A percentile compares a stretch with the other conserved stretches of the same genome.
phyloP scores from a whole-genome alignment of 1,284 basidiomycete genomes.

The Malassezia restricta region DNA sequence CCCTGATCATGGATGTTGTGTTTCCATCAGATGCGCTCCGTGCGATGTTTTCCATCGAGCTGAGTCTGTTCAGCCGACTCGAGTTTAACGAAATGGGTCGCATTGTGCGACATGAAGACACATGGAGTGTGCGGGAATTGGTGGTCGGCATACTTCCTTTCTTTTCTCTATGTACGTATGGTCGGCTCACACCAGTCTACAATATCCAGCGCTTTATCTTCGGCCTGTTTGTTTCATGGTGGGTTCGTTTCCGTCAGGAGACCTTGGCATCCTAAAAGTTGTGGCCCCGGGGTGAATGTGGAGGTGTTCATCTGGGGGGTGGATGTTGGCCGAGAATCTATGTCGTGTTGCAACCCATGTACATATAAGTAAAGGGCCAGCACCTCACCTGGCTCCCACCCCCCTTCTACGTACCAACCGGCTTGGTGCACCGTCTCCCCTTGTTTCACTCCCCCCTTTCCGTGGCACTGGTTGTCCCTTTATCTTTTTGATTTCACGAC shows the following conservation, averaged over 20 bases:
- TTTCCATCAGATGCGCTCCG: constrained; percentile 31
- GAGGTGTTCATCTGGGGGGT: not conserved
- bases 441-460: not conserved
- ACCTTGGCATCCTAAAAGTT: not conserved
- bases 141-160: constrained; percentile 43
- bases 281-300: not conserved
- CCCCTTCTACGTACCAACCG: constrained; percentile 10
- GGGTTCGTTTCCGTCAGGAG: not conserved
- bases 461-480: constrained; percentile 3
- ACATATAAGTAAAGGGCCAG: not conserved
- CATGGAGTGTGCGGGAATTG: constrained; percentile 42
- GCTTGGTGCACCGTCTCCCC: constrained; percentile 6
- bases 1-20: constrained; percentile 32
- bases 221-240: constrained; percentile 7
- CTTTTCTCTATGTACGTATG: constrained; percentile 22
- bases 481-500: not conserved
- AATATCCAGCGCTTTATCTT: constrained; percentile 6
- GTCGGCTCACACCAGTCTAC: constrained; percentile 2
- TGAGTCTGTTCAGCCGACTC: constrained; percentile 41
- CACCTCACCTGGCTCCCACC: not conserved
- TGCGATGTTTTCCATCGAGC: constrained; percentile 35
- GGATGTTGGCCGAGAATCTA: constrained; percentile 10
- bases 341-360: not conserved
- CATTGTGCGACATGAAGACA: constrained; percentile 44
- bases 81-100: constrained; percentile 46